Base-by-base conservation (phyloP, 192 early-diverging fungal genomes). In the Lobosporangium transversale region DNA sequence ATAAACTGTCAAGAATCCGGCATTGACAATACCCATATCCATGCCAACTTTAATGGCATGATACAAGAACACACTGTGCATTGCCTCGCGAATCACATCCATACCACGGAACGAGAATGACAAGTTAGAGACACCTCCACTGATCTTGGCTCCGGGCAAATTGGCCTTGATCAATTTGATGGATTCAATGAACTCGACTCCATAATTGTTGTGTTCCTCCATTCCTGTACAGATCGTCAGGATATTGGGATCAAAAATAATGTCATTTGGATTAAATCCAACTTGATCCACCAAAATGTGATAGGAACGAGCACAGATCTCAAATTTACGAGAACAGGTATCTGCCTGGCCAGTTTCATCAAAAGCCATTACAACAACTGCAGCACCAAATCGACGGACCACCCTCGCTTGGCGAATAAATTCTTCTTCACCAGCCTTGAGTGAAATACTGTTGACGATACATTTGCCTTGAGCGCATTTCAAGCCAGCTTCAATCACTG, bases 11-110 rank as follows among this genome's bases (percentile, higher is more conserved):
- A 97, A 84, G 86, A 94, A 94, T 58, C 95, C 96, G 7, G 96
- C 94, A 75, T 97, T 97, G 68, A 98, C 96, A 63, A 98, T 98
- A 68, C 96, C 96, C 96, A 98, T 97, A 81, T 96, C 96, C 92
- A 98, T 92, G 17, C 95, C 94, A 15, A 63, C 80, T 53, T 74
- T 65, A 52, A 82, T 82, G 5, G 80, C 80, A 49, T 82, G 80
- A 37, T 79, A 82, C 68, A 96, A 80, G 71, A 98, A 98, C 9
- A 98, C 96, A 56, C 89, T 91, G 86, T 98, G 95, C 95, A 98
- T 97, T 12, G 95, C 94, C 80, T 95, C 91, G 78, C 96, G 92
- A 35, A 98, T 81, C 35, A 84, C 84, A 66, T 95, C 94, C 86
- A 96, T 96, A 61, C 95, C 95, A 71, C 95, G 92, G 90, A 97